Evolutionary conservation across 2,329 filamentous ascomycete genomes (phyloP), one percentile per base, ranked within the genome.

Genomic region (Tolypocladium ovalisporum): DNA sequence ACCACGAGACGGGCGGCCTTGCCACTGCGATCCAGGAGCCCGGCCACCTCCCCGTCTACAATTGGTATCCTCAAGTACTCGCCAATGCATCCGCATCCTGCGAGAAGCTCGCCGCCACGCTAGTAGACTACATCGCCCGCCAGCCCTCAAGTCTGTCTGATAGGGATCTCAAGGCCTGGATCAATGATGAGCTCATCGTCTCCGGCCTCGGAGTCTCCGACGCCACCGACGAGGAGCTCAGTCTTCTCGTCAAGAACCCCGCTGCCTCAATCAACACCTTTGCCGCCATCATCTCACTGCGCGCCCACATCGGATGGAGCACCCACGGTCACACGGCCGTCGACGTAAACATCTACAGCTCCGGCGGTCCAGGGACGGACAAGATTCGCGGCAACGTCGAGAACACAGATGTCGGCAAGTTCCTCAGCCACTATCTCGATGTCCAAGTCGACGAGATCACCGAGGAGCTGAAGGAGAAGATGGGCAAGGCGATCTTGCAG

Each of bases 321-420:
- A 96, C 92, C 0, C 93, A 97, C 70, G 94, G 94, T 34, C 94
- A 99, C 74, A 88, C 87, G 24, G 94, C 87, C 55, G 91, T 94
- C 9, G 94, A 99, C 69, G 94, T 99, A 54, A 99, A 99, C 71
- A 90, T 99, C 63, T 99, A 97, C 74, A 87, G 89, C 55, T 92
- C 88, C 0, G 79, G 79, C 52, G 85, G 89, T 4, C 79, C 82
- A 0, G 79, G 82, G 40, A 82, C 86, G 0, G 79, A 82, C 49
- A 77, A 80, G 17, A 78, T 96, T 8, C 76, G 83, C 3, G 93
- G 93, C 9, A 97, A 97, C 70, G 86, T 95, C 56, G 94, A 99
- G 76, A 99, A 99, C 69, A 97, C 87, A 0, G 91, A 97, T 32
- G 81, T 99, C 1, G 94, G 94, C 37, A 76, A 81, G 51, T 99